phyloP scores from a whole-genome alignment of 225 moss, liverwort and hornwort genomes.

The Antitrichia curtipendula region DNA sequence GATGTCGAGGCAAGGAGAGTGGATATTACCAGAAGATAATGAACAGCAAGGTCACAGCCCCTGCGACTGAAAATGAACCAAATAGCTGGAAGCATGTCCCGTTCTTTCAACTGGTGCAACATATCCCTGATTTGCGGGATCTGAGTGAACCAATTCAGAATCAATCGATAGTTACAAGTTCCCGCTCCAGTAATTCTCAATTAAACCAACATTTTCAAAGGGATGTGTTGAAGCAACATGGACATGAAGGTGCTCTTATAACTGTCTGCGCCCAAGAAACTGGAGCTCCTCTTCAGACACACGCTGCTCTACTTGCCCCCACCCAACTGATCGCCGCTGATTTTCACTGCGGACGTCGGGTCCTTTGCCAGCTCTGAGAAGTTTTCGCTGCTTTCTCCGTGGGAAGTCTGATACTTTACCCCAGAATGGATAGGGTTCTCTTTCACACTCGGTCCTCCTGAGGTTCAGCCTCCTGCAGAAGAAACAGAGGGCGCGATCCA shows the following conservation, averaged over 20 bases:
- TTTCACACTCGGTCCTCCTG: constrained; percentile 28
- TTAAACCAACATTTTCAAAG: background rate
- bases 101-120: constrained; percentile 57
- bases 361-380: constrained; percentile 22
- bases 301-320: constrained; percentile 50
- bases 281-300: constrained; percentile 62
- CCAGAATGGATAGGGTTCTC: constrained; percentile 35
- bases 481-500: background rate
- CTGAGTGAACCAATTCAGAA: constrained; percentile 9
- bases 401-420: constrained; percentile 26
- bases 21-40: constrained; percentile 43
- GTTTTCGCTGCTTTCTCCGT: constrained; percentile 23
- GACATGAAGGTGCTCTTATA: background rate
- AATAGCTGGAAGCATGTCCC: constrained; percentile 88
- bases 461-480: constrained; percentile 33
- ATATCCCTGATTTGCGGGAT: constrained; percentile 88
- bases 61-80: constrained; percentile 98
- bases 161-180: background rate
- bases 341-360: constrained; percentile 7
- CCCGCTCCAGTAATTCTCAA: background rate
- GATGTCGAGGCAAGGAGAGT: background rate
- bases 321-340: constrained; percentile 26
- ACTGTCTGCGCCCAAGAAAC: constrained; percentile 68
- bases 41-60: constrained; percentile 84
- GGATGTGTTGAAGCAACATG: background rate